Base-by-base conservation (phyloP, 805 yeast species). In the Wickerhamomyces subpelliculosus region DNA sequence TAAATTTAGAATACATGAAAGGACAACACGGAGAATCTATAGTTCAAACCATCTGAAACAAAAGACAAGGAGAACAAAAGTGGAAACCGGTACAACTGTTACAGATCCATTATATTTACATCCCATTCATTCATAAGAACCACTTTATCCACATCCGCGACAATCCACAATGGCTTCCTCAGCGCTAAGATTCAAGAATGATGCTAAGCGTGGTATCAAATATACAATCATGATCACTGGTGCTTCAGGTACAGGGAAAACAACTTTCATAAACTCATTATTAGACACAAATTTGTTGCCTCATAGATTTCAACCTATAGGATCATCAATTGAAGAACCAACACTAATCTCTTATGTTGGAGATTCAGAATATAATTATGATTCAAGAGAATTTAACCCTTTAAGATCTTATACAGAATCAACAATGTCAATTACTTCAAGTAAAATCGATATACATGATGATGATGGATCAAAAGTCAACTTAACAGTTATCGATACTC, bases 141-240 rank as follows among this genome's bases (percentile, higher is more conserved):
- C n/a, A n/a, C n/a, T n/a, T n/a, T n/a, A n/a, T n/a, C n/a, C n/a
- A n/a, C n/a, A n/a, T n/a, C n/a, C n/a, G n/a, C n/a, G 29, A 25
- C 14, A 10, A 7, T 5, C 14, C 5, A 29, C n/a, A 18, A 18
- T 29, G 21, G 16, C 25, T 12, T 26, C 20, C 5, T 3, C 38
- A 29, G 39, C 22, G 3, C 41, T 48, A 22, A 72, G 75, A 50
- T 68, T 75, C 43, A 74, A 73, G 55, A 81, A 78, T 55, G 89
- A 83, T 50, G 73, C 77, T 46, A 80, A 75, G 52, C 78, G 84
- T 51, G 88, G 86, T 27, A 70, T 82, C 52, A 77, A 81, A 45
- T 83, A 83, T 64, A 78, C 88, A 28, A 65, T 84, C 49, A 70
- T 84, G 77, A 71, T 81, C 14, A 76, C 79, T 19, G 94, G 94